A percentile compares a stretch with the other conserved stretches of the same genome.
These are phyloP conservation scores for Verticillium nonalfalfae DNA, from an alignment of 2,329 filamentous ascomycete genomes.

Conservation along the genomic window DNA sequence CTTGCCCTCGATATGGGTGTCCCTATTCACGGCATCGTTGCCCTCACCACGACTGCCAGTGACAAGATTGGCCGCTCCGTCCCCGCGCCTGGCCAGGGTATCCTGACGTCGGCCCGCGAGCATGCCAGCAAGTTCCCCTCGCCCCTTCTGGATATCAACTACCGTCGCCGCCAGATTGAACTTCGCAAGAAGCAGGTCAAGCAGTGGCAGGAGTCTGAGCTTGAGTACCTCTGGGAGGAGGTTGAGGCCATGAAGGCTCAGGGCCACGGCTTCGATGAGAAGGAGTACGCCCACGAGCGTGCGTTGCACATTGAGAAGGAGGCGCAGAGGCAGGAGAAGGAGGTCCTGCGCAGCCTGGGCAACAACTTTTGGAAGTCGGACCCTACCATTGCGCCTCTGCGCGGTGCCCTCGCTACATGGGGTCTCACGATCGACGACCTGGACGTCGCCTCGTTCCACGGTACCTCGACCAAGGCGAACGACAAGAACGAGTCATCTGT, in stretches of 20 bases:
- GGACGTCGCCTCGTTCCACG: constrained; percentile 94
- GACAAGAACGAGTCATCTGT: constrained; percentile 99
- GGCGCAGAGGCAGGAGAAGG: constrained; percentile 84
- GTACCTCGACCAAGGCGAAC: constrained; percentile 96
- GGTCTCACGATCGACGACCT: constrained; percentile 96
- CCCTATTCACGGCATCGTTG: constrained; percentile 91
- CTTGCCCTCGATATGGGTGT: constrained; percentile 98
- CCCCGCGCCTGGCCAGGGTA: constrained; percentile 92
- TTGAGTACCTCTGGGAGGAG: constrained; percentile 90
- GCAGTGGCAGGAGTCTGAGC: constrained; percentile 92
- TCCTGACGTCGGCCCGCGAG: constrained; percentile 91
- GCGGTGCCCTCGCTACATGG: constrained; percentile 95
- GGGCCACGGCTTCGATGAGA: constrained; percentile 66
- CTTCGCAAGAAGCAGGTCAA: constrained; percentile 91
- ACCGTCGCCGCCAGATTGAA: constrained; percentile 91
- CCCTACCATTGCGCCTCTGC: constrained; percentile 85
- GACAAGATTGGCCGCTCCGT: constrained; percentile 99
- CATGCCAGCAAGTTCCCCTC: constrained; percentile 87
- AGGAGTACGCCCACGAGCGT: constrained; percentile 81
- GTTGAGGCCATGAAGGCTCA: constrained; percentile 84
- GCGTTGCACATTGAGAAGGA: constrained; percentile 79
- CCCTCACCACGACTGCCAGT: constrained; percentile 89
- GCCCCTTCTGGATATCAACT: constrained; percentile 93
- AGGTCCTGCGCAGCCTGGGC: constrained; percentile 84
- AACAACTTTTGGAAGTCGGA: constrained; percentile 99